Evolutionary conservation across 73 alveolate genomes (phyloP).

Genomic region (Tetrahymena thermophila): DNA sequence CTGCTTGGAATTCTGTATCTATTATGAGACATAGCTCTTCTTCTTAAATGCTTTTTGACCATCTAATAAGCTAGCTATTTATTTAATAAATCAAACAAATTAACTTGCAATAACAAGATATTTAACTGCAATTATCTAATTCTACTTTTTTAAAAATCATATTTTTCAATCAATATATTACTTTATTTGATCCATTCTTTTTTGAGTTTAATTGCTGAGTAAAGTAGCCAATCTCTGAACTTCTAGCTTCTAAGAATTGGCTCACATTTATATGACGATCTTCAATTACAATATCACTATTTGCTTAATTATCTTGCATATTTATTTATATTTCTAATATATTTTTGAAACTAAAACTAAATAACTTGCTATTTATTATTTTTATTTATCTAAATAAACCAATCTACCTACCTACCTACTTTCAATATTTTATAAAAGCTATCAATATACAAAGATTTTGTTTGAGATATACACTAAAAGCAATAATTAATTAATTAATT

Average conservation of each 20-base stretch:
- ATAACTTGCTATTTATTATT: not conserved
- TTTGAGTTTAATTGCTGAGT: not conserved
- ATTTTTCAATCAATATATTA: not conserved
- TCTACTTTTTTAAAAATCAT: not conserved
- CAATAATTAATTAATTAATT: not conserved
- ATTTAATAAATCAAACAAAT: not conserved
- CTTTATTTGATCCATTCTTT: not conserved
- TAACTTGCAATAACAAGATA: not conserved
- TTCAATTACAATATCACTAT: not conserved
- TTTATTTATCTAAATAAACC: no score
- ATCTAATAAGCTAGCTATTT: conserved; percentile 48
- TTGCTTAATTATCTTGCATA: not conserved
- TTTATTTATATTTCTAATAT: not conserved
- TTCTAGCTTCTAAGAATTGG: not conserved
- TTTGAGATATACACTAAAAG: not conserved
- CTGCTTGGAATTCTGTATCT: conserved; percentile 87
- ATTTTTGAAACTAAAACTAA: not conserved
- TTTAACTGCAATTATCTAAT: no score
- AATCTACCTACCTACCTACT: not conserved
- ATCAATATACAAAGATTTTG: not conserved
- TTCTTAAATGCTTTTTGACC: conserved; percentile 89
- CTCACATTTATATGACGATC: not conserved
- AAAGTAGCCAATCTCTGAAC: not conserved
- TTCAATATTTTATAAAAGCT: not conserved
- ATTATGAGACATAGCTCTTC: conserved; percentile 99